Base-by-base conservation (phyloP, 164 flowering plant species). In the Piper betle region DNA sequence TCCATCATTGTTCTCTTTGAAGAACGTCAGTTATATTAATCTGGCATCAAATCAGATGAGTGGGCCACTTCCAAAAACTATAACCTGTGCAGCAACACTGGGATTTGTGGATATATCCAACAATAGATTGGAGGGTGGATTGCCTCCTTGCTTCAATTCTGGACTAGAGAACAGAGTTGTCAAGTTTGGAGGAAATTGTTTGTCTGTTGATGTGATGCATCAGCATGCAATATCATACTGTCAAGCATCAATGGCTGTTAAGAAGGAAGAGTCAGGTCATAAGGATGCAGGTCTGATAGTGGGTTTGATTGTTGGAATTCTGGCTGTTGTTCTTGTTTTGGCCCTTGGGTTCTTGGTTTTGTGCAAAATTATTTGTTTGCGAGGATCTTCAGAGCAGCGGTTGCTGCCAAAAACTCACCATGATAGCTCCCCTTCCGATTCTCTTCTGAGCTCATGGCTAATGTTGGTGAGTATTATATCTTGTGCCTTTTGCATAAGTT, bases 101-200 rank as follows among this genome's bases (percentile, higher is more conserved):
- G 95, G 90, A 42, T 81, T 74, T 72, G 89, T 92, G 33, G 96
- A 89, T 69, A 73, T 92, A 61, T 92, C 98, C 61, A 68, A 50
- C 39, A 92, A 89, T 71, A 80, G 69, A 67, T 79, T 92, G 0
- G 69, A 60, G 2, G 98, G 96, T 37, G 64, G 55, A 41, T 81
- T 87, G 60, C 96, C 98, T 57, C 62, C 85, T 71, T 92, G 96
- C 74, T 72, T 92, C 69, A 72, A 72, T 64, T 68, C 73, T 54
- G 55, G 52, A 56, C 72, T 75, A 0, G 77, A 73, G 43, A 78
- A 76, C 53, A 78, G 82, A 66, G 78, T 82, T 54, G 84, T 87
- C 25, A 78, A 73, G 50, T 69, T 75, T 66, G 71, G 77, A 65
- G 84, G 95, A 61, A 92, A 92, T 72, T 92, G 98, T 72, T 77